Conservation (phyloP, 192 early-diverging fungal species). For the Backusella tarrabulga region DNA sequence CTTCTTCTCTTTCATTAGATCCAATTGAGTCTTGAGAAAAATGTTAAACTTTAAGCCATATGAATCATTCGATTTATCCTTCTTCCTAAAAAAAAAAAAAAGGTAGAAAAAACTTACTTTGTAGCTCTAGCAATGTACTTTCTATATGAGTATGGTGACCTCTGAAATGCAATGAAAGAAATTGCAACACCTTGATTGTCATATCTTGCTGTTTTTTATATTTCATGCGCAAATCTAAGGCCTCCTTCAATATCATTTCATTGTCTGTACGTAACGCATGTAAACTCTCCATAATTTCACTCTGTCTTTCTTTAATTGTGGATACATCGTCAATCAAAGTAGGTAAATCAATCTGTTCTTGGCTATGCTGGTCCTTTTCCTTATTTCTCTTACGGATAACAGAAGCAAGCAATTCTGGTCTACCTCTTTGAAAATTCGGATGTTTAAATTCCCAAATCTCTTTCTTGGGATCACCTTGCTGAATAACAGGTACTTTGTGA, state of each 20-base stretch:
- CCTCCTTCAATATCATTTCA: conserved; percentile 84
- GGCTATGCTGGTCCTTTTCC: conserved; percentile 39
- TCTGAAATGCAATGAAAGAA: conserved; percentile 60
- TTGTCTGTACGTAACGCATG: conserved; percentile 90
- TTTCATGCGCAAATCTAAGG: conserved; percentile 64
- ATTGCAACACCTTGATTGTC: conserved; percentile 90
- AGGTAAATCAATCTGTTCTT: conserved; percentile 35
- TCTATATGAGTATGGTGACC: neutral
- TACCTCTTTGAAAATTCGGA: conserved; percentile 82
- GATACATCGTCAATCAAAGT: conserved; percentile 72
- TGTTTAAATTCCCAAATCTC: conserved; percentile 94
- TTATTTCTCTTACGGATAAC: conserved; percentile 78
- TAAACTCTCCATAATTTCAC: conserved; percentile 82
- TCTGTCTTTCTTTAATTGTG: conserved; percentile 86
- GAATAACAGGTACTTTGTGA: conserved; percentile 91
- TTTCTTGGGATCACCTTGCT: conserved; percentile 78
- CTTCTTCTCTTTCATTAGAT: neutral
- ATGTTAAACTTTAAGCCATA: neutral
- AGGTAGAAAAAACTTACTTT: neutral
- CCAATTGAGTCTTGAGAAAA: neutral
- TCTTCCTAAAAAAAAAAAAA: neutral
- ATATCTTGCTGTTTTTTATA: conserved; percentile 85
- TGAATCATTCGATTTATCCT: neutral
- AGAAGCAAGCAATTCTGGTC: conserved; percentile 84
- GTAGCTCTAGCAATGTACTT: neutral